Conservation (phyloP, 495 filamentous ascomycete genomes). For the Gamarada debralockiae region DNA sequence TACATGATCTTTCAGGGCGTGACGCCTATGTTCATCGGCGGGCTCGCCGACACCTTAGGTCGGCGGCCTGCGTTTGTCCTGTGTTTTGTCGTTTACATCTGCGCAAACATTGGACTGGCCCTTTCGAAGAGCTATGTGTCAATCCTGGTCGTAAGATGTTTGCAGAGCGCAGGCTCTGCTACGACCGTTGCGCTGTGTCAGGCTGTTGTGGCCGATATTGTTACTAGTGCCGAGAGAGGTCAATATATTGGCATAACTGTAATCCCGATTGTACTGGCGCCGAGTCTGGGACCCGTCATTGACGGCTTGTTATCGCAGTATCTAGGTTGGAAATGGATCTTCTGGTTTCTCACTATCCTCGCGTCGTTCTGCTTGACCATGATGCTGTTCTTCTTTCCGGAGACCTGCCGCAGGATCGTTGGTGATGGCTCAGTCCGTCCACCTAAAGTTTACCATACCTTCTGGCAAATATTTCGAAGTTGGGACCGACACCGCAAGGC, state of each 20-base stretch:
- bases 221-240: slow-evolving; percentile 52
- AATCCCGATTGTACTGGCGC: slow-evolving; percentile 38
- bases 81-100: slow-evolving; percentile 49
- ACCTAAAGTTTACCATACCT: slow-evolving; percentile 16
- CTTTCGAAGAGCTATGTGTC: slow-evolving; percentile 52
- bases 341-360: slow-evolving; percentile 65
- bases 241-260: slow-evolving; percentile 48
- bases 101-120: slow-evolving; percentile 57
- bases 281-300: slow-evolving; percentile 54
- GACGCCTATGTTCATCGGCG: slow-evolving; percentile 27
- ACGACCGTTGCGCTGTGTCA: slow-evolving; percentile 49
- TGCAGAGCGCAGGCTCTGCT: slow-evolving; percentile 56
- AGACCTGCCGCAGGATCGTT: slow-evolving; percentile 64
- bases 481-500: slow-evolving; percentile 9
- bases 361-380: slow-evolving; percentile 44
- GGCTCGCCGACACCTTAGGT: slow-evolving; percentile 19
- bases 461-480: background rate
- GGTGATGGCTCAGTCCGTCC: slow-evolving; percentile 52
- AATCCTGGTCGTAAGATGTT: slow-evolving; percentile 53
- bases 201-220: slow-evolving; percentile 55
- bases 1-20: slow-evolving; percentile 31
- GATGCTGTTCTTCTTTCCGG: slow-evolving; percentile 51
- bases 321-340: slow-evolving; percentile 63
- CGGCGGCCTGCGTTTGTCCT: slow-evolving; percentile 47
- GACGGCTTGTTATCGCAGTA: slow-evolving; percentile 58